Evolutionary conservation across 2,329 filamentous ascomycete genomes (phyloP).

Genomic region (Colletotrichum simmondsii): DNA sequence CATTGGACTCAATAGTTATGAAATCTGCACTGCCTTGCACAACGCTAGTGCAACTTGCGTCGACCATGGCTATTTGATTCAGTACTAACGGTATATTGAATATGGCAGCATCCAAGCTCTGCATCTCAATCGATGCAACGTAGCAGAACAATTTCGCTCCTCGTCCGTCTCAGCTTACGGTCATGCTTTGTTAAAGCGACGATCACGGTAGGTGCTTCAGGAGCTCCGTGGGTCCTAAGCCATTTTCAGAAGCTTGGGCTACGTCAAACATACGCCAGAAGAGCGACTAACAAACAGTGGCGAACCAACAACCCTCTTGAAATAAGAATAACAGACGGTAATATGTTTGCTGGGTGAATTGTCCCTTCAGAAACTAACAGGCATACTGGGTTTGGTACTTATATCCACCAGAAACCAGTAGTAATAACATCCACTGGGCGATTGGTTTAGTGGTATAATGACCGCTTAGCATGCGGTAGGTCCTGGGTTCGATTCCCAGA

Average conservation of each 20-base stretch:
- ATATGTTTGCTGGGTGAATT: no score
- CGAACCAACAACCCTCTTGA: neutral
- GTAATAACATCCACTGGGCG: neutral
- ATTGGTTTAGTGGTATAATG: slow-evolving; percentile 21
- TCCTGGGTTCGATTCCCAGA: slow-evolving; percentile 16
- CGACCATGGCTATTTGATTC: neutral
- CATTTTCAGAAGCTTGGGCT: neutral
- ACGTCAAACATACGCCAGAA: neutral
- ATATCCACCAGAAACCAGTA: no score
- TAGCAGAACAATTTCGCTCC: neutral
- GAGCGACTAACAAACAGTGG: neutral
- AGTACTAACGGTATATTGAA: neutral
- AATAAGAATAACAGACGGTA: no score
- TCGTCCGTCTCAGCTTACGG: neutral
- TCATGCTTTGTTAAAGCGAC: neutral
- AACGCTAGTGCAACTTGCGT: neutral
- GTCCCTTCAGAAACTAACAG: no score
- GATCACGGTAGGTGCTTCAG: neutral
- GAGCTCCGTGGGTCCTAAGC: neutral
- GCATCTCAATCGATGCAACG: neutral
- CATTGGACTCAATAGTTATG: neutral
- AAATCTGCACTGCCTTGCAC: neutral
- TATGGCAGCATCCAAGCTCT: neutral
- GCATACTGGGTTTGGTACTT: no score
- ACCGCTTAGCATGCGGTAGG: slow-evolving; percentile 21